Evolutionary conservation across 441 rosid species (phyloP).

Genomic region (Corymbia calophylla): DNA sequence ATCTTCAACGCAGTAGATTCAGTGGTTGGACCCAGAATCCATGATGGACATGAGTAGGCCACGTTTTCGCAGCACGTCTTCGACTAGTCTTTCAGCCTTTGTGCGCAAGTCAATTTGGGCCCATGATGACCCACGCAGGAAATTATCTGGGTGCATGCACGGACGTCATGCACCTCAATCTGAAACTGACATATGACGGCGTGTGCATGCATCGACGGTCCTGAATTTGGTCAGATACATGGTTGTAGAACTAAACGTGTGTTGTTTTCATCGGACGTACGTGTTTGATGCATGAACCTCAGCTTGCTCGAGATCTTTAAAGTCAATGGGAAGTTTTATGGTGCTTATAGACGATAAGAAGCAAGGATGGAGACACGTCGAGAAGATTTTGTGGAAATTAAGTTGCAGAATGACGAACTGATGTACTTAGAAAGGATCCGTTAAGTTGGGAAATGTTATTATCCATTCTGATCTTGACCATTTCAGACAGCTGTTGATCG

Average conservation of each 20-base stretch:
- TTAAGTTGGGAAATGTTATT: neutral
- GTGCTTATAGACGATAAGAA: neutral
- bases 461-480: neutral
- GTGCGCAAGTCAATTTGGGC: neutral
- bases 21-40: neutral
- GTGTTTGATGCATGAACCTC: neutral
- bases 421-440: neutral
- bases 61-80: neutral
- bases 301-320: neutral
- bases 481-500: neutral
- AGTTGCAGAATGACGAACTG: neutral
- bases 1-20: neutral
- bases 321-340: neutral
- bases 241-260: neutral
- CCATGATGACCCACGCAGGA: neutral
- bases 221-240: neutral
- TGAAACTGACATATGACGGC: neutral
- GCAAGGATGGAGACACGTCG: neutral
- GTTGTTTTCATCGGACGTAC: neutral
- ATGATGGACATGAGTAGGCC: neutral
- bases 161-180: neutral
- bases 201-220: neutral
- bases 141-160: neutral
- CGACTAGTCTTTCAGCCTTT: neutral
- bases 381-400: neutral